Conservation (phyloP, 2,329 filamentous ascomycete genomes). For the Passalora sequoiae region DNA sequence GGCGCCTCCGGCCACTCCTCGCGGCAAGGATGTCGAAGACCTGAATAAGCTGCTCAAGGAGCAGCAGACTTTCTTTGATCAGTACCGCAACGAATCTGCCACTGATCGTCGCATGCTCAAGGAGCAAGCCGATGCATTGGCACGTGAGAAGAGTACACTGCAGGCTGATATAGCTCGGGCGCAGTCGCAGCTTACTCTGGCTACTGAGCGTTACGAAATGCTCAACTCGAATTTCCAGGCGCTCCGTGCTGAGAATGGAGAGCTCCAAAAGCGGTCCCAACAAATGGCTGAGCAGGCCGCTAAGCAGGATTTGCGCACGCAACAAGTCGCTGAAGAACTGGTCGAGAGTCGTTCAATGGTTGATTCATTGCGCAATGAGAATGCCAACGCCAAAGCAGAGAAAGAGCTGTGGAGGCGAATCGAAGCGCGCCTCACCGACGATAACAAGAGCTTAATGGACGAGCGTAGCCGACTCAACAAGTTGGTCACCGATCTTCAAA, state of each 20-base stretch:
- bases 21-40: conserved; percentile 57
- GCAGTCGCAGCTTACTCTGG: conserved; percentile 74
- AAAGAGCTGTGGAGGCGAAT: conserved; percentile 94
- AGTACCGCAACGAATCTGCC: conserved; percentile 77
- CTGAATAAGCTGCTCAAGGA: conserved; percentile 77
- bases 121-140: conserved; percentile 75
- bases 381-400: conserved; percentile 87
- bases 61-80: conserved; percentile 82
- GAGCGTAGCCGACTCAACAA: conserved; percentile 81
- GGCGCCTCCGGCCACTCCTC: conserved; percentile 43
- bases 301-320: conserved; percentile 82
- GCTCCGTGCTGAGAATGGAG: conserved; percentile 75
- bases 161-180: conserved; percentile 76
- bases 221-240: conserved; percentile 81
- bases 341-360: conserved; percentile 76
- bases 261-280: conserved; percentile 78
- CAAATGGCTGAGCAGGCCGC: conserved; percentile 74
- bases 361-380: conserved; percentile 86
- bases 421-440: conserved; percentile 78
- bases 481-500: conserved; percentile 78
- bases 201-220: conserved; percentile 81
- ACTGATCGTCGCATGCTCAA: conserved; percentile 77
- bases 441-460: conserved; percentile 77
- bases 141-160: conserved; percentile 73
- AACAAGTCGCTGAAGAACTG: conserved; percentile 88